Evolutionary conservation across 2,329 filamentous ascomycete species (phyloP), one percentile per base, ranked within the genome.

Genomic region (Aureobasidium pullulans): DNA sequence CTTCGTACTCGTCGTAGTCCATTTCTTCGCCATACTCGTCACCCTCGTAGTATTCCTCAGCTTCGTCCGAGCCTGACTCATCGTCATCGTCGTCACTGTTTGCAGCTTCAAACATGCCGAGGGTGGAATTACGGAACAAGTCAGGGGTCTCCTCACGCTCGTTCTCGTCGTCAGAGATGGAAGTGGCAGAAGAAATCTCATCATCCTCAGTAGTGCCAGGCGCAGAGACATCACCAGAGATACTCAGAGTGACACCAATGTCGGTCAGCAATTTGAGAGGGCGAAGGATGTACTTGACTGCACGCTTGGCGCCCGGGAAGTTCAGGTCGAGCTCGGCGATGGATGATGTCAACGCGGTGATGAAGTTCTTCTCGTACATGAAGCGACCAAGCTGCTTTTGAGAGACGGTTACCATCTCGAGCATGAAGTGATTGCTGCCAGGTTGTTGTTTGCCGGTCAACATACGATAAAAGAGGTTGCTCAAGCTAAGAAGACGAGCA

Each of bases 341-440:
- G 1, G 95, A 96, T 11, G 86, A 84, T 1, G 94, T 97, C 61
- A 99, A 76, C 49, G 93, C 88, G 28, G 89, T 84, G 62, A 97
- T 86, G 71, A 94, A 96, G 59, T 95, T 91, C 76, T 97, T 99
- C 75, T 99, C 94, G 67, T 96, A 97, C 94, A 99, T 99, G 62
- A 96, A 85, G 65, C 91, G 90, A 36, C 90, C 87, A 65, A 99
- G 82, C 69, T 96, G 91, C 66, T 88, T 86, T 63, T 92, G 88
- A 7, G 91, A 92, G 44, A 58, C 64, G 10, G 54, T 34, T 13
- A 62, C 23, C 31, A 61, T 58, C 6, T 63, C 62, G 9, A 60
- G 44, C 36, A 58, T 54, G 44, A 59, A 50, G 16, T 49, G 44
- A 19, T 53, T 56, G 52, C 70, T 62, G 74, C 75, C 64, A 83